Evolutionary conservation across 2,329 filamentous ascomycete species (phyloP).

Genomic region (Colletotrichum chlorophyti): DNA sequence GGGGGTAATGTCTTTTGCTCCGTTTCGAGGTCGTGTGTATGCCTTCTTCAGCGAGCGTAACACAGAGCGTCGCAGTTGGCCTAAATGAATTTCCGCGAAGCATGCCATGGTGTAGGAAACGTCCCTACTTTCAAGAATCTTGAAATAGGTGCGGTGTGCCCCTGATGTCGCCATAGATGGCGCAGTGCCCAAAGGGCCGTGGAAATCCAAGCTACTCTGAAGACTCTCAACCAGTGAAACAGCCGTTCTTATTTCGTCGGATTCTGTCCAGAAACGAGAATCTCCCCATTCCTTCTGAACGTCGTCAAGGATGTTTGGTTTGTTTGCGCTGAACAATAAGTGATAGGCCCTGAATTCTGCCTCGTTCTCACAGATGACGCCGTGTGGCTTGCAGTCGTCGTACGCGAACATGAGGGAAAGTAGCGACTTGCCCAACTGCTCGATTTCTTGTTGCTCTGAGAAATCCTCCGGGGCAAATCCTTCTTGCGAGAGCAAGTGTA

Average conservation of each 20-base stretch:
- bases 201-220: conserved; percentile 63
- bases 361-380: conserved; percentile 66
- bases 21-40: conserved; percentile 62
- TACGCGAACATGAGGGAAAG: conserved; percentile 71
- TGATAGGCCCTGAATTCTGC: conserved; percentile 72
- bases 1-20: conserved; percentile 66
- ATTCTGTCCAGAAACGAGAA: conserved; percentile 58
- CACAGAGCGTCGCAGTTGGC: conserved; percentile 64
- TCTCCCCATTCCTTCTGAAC: conserved; percentile 63
- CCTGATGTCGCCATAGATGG: conserved; percentile 57
- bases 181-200: conserved; percentile 61
- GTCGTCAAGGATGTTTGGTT: conserved; percentile 60
- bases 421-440: conserved; percentile 70
- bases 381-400: conserved; percentile 67
- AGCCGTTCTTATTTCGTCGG: conserved; percentile 66
- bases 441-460: conserved; percentile 71
- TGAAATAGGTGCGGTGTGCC: conserved; percentile 62
- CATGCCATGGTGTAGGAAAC: conserved; percentile 76
- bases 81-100: conserved; percentile 72
- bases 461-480: conserved; percentile 66
- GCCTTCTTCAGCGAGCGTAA: conserved; percentile 61
- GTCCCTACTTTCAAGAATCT: conserved; percentile 60
- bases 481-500: conserved; percentile 67
- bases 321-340: conserved; percentile 65
- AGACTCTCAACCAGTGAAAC: conserved; percentile 66